Percentiles rank a stretch among this genome's conserved stretches.
Conservation (phyloP, 2,329 filamentous ascomycete genomes). For the Parastagonospora avenae region DNA sequence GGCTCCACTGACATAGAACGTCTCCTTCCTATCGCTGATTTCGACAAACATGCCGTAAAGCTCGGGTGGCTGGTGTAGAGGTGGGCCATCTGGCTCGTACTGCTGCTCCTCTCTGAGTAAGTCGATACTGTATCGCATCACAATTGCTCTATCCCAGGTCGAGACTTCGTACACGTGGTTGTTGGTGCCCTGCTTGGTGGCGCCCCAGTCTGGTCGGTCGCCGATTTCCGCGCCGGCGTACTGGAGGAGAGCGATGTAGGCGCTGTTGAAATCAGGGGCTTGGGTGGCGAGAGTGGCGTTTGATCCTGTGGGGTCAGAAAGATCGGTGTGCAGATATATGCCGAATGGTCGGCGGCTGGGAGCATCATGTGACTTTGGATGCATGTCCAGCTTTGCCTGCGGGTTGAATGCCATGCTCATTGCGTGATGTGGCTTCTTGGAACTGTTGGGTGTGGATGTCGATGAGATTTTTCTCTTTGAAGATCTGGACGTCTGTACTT, state of each 20-base stretch:
- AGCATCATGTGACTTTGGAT: background rate
- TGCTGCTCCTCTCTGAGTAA: background rate
- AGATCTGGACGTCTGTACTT: too few relatives aligned
- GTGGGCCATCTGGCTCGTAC: background rate
- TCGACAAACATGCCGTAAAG: slow-evolving; percentile 8
- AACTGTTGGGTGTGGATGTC: too few relatives aligned
- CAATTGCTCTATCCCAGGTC: background rate
- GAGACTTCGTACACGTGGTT: slow-evolving; percentile 7
- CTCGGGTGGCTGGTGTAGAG: background rate
- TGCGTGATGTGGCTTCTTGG: too few relatives aligned
- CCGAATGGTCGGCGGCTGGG: background rate
- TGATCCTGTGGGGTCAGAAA: background rate
- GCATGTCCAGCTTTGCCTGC: background rate
- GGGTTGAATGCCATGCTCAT: background rate
- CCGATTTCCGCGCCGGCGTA: slow-evolving; percentile 2
- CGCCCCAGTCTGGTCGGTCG: slow-evolving; percentile 4
- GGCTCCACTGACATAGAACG: slow-evolving; percentile 5
- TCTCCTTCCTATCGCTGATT: background rate
- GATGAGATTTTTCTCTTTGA: too few relatives aligned
- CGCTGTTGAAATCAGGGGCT: slow-evolving; percentile 2
- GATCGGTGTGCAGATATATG: background rate
- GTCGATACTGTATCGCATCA: slow-evolving; percentile 9
- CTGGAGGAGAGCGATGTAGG: slow-evolving; percentile 1
- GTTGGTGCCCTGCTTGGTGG: background rate
- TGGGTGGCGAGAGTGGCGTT: background rate